phyloP scores from a whole-genome alignment of 208 protist genomes.

The Crithidia acanthocephali region DNA sequence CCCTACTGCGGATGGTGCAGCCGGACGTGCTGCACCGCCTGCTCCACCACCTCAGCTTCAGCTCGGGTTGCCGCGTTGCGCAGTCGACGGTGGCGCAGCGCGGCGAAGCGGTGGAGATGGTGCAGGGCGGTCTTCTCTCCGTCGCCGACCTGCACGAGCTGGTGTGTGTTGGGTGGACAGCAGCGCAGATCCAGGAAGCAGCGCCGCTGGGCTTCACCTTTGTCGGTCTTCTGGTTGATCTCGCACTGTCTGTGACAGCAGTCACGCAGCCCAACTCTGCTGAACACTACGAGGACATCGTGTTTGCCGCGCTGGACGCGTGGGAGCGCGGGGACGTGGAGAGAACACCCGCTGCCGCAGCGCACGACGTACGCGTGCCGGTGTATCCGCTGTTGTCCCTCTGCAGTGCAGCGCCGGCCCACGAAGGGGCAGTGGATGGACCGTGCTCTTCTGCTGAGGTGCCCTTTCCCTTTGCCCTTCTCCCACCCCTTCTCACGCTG shows the following conservation, averaged over 20 bases:
- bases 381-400: constrained; percentile 29
- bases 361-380: not conserved
- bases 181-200: constrained; percentile 15
- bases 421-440: not conserved
- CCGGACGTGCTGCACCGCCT: constrained; percentile 15
- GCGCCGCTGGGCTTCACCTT: constrained; percentile 19
- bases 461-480: constrained; percentile 28
- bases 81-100: not conserved
- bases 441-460: not conserved
- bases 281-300: constrained; percentile 14
- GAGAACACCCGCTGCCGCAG: not conserved
- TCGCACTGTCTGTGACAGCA: constrained; percentile 13
- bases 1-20: constrained; percentile 38
- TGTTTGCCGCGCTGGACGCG: not conserved
- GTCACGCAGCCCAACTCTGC: not conserved
- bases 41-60: constrained; percentile 16
- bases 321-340: constrained; percentile 6
- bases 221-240: constrained; percentile 26
- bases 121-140: constrained; percentile 29
- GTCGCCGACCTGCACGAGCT: constrained; percentile 32
- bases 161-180: constrained; percentile 24
- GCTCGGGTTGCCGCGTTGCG: not conserved
- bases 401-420: not conserved
- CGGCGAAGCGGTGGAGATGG: not conserved
- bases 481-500: constrained; percentile 29